Percentiles rank a stretch among this genome's conserved stretches.
Evolutionary conservation across 169 alveolate genomes (phyloP).

Genomic region (Cryptosporidium felis): DNA sequence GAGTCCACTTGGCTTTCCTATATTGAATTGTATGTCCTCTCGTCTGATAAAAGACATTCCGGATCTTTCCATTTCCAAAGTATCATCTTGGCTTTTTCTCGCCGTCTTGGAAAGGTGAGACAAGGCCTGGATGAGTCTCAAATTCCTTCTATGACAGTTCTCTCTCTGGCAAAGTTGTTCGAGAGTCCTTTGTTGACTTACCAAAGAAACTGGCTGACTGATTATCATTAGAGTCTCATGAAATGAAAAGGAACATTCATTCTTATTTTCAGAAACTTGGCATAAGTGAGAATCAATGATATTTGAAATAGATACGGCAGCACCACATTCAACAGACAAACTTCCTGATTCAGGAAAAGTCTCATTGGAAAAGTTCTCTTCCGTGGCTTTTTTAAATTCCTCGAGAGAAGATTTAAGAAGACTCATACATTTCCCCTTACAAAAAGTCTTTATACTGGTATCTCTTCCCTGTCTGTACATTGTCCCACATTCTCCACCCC

Average conservation of each 20-base stretch:
- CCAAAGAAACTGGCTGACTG: conserved; percentile 1
- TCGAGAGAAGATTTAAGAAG: background rate
- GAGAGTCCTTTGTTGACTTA: background rate
- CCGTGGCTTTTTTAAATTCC: background rate
- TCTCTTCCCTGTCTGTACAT: conserved; percentile 71
- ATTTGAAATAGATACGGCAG: conserved; percentile 28
- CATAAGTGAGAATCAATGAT: conserved; percentile 46
- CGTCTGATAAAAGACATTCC: background rate
- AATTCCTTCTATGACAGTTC: conserved; percentile 49
- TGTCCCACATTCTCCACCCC: conserved; percentile 66
- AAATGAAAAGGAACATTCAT: conserved; percentile 33
- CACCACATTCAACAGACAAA: background rate
- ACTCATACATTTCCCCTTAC: conserved; percentile 61
- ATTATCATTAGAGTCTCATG: conserved; percentile 46
- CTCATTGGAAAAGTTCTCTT: background rate
- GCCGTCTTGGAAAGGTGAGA: conserved; percentile 1
- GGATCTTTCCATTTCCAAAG: background rate
- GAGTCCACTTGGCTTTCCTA: background rate
- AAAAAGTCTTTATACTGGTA: conserved; percentile 52
- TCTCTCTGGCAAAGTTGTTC: conserved; percentile 20
- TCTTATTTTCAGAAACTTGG: background rate
- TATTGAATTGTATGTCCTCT: background rate
- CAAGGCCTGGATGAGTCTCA: conserved; percentile 20
- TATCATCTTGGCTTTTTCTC: background rate
- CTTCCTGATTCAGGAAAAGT: background rate